These are phyloP conservation scores for Lachnellula hyalina DNA, from an alignment of 2,329 filamentous ascomycete genomes.

Conservation along the genomic window DNA sequence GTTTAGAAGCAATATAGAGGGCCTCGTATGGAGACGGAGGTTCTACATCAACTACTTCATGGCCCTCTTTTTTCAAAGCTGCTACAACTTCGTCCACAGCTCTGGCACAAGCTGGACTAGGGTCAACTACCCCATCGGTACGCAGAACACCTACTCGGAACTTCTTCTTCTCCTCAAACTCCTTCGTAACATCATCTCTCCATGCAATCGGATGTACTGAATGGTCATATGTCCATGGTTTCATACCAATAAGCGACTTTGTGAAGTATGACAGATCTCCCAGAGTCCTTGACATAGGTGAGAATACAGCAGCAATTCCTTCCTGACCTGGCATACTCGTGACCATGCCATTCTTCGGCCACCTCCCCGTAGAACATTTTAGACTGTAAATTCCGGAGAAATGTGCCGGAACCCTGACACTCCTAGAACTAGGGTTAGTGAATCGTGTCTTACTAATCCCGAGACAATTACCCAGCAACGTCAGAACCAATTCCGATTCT, in stretches of 20 bases:
- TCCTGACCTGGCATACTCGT: conserved; percentile 94
- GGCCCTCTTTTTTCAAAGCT: conserved; percentile 66
- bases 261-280: conserved; percentile 83
- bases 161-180: conserved; percentile 55
- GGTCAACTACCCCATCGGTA: conserved; percentile 78
- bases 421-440: conserved; percentile 50
- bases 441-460: background rate
- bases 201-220: conserved; percentile 81
- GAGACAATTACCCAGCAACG: conserved; percentile 13
- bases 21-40: conserved; percentile 70
- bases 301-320: conserved; percentile 82
- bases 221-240: conserved; percentile 86
- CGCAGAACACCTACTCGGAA: conserved; percentile 72
- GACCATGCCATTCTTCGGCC: conserved; percentile 77
- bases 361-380: conserved; percentile 81
- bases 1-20: conserved; percentile 68
- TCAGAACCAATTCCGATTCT: conserved; percentile 79
- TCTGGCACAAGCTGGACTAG: conserved; percentile 75
- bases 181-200: conserved; percentile 56
- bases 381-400: conserved; percentile 86
- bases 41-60: conserved; percentile 63
- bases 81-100: conserved; percentile 66
- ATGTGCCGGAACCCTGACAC: conserved; percentile 79
- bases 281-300: conserved; percentile 84
- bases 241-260: conserved; percentile 68